Evolutionary conservation across 495 filamentous ascomycete species (phyloP), one percentile per base, ranked within the genome.

Genomic region (Elasticomyces elasticus): DNA sequence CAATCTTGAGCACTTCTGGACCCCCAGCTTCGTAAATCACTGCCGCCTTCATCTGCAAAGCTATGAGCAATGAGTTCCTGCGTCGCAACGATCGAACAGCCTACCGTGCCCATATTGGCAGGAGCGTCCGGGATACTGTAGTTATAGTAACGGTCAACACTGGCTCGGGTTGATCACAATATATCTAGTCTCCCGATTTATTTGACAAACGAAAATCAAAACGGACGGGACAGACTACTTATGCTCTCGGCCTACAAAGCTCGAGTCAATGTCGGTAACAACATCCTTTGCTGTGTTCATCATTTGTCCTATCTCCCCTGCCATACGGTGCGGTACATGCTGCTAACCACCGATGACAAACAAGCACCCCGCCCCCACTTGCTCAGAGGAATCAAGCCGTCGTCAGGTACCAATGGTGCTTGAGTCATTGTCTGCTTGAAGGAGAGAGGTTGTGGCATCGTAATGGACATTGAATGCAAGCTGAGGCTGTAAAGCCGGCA

Each of bases 41-140:
- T 11, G 58, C 64, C 38, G 67, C 66, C 52, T 64, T 64, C 67
- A 67, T 67, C 28, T 58, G 42, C 17, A 19, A 45, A 12, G 42
- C 20, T 7, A 23, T 45, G 5, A 45, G 42, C 25, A 37, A 24
- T 45, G 5, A 23, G 42, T 23, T 4, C 17, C 12, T 26, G 6
- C 11, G 2, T 9, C 5, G 19, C 17, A 45, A 12, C 17, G 6
- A 23, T 17, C 11, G 35, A 15, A 13, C 13, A n/a, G 19, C 42
- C 10, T 22, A 45, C 42, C 11, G 24, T 45, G 20, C 17, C 42
- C 42, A 45, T 26, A 3, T 23, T 45, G 42, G 42, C 13, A 12
- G 15, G 35, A 40, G 3, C 2, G 35, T 5, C 12, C 13, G 35
- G 13, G 19, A 7, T 40, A 17, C 13, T 12, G n/a, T n/a, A n/a